Conservation (phyloP, 129 eudicot species). For the Arctium minus region DNA sequence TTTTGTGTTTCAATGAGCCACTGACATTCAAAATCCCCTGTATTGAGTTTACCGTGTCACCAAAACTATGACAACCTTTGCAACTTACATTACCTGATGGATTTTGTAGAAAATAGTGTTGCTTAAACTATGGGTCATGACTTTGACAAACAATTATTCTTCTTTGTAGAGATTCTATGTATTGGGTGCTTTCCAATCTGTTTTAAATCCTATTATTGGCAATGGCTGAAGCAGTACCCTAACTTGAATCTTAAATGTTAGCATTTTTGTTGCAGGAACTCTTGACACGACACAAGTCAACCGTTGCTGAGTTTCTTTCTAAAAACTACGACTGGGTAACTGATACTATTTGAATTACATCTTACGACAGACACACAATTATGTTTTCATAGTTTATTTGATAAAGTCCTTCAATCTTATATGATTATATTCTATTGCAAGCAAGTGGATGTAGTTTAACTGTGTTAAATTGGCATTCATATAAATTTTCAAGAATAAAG, state of each 20-base stretch:
- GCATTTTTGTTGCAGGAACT: slow-evolving; percentile 65
- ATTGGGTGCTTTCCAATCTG: neutral
- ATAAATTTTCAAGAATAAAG: neutral
- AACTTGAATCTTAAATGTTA: slow-evolving; percentile 3
- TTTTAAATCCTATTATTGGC: neutral
- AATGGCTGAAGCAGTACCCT: neutral
- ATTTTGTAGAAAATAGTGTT: no score
- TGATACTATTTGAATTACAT: neutral
- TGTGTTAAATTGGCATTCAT: neutral
- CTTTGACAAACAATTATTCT: neutral
- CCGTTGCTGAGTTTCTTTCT: slow-evolving; percentile 90
- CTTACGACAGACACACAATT: neutral
- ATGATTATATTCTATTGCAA: neutral
- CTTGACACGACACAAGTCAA: slow-evolving; percentile 92
- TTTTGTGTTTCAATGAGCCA: no score
- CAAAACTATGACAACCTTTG: no score
- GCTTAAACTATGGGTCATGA: neutral
- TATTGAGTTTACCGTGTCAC: no score
- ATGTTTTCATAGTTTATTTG: neutral
- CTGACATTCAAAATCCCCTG: no score
- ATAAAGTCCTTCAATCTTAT: neutral
- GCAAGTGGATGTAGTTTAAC: neutral
- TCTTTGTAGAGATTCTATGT: neutral
- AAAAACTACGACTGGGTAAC: slow-evolving; percentile 95
- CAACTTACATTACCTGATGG: no score